Conservation (phyloP, 2,329 filamentous ascomycete genomes). For the Elsinoe perseae region DNA sequence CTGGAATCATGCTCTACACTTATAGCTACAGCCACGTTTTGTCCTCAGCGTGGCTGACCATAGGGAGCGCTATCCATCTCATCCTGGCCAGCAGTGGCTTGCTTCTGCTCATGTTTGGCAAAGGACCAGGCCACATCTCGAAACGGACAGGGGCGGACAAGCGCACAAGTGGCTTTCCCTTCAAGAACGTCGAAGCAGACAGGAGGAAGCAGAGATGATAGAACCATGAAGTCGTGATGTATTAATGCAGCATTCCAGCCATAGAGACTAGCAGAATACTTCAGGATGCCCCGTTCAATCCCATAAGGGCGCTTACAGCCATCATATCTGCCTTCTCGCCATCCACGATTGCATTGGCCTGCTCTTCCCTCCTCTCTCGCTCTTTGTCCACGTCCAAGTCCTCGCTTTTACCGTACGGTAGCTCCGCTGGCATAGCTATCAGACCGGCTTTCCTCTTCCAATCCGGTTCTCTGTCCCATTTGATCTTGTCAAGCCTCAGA, state of each 20-base stretch:
- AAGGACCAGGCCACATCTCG: constrained; percentile 50
- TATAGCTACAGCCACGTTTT: constrained; percentile 50
- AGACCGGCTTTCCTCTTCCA: neutral
- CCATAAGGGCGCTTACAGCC: constrained; percentile 20
- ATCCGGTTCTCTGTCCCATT: constrained; percentile 9
- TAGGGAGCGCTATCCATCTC: constrained; percentile 40
- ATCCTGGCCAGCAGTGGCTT: constrained; percentile 52
- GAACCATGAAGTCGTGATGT: neutral
- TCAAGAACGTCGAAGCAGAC: constrained; percentile 51
- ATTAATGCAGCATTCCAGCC: neutral
- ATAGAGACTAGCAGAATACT: neutral
- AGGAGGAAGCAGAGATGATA: constrained; percentile 38
- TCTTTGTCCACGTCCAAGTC: constrained; percentile 37
- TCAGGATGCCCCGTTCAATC: constrained; percentile 16
- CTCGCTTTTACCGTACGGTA: constrained; percentile 1
- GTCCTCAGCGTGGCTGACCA: constrained; percentile 50
- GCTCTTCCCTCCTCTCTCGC: constrained; percentile 42
- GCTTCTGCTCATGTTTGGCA: constrained; percentile 53
- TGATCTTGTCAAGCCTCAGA: constrained; percentile 19
- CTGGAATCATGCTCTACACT: constrained; percentile 58
- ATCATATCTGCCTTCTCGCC: constrained; percentile 20
- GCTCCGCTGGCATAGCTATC: neutral
- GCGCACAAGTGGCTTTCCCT: constrained; percentile 56
- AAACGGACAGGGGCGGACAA: constrained; percentile 58
- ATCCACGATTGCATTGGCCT: constrained; percentile 33